Evolutionary conservation across 169 alveolate genomes (phyloP), one percentile per base, ranked within the genome.

Genomic region (Eimeria maxima): DNA sequence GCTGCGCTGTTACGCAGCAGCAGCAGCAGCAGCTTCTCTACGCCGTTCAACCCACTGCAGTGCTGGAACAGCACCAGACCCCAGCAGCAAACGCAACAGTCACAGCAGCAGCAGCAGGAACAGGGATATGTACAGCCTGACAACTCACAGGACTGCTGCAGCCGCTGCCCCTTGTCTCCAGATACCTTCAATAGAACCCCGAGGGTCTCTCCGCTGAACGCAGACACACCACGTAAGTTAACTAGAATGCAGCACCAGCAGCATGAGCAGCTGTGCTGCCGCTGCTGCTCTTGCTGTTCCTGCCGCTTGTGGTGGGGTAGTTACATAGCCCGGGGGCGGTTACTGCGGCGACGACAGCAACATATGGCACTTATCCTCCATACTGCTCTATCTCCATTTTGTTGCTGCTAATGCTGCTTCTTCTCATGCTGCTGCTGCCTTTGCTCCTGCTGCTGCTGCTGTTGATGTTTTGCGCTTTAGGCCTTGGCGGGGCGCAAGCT

Each of bases 201-300:
- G 5, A 76, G 60, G 87, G 27, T 76, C 63, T 42, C 60, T 76
- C 20, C 60, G 8, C 38, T 33, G 2, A 42, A 29, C 44, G 87
- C 45, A 24, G 45, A 42, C 29, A 76, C 87, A 42, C 87, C 87
- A 18, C 87, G 87, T 76, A 45, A 76, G 80, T 38, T 27, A 16
- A 18, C 69, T 14, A 18, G 27, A 60, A 24, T 18, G 20, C 0
- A 16, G 69, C 69, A 16, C 27, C 69, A 60, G n/a, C 69, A 60
- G 69, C 20, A 60, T 10, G 27, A 16, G 69, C 69, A 14, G 69
- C 69, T 60, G 18, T 5, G n/a, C 95, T 27, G 95, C 47, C 7
- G 87, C 86, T 24, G 95, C 95, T 29, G 95, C 95, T 38, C 74
- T 87, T 22, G 95, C 95, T 8, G 65, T 3, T 14, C 60, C 16